These are phyloP conservation scores for Verticillium albo-atrum DNA, from an alignment of 2,329 filamentous ascomycete species.

Conservation along the genomic window DNA sequence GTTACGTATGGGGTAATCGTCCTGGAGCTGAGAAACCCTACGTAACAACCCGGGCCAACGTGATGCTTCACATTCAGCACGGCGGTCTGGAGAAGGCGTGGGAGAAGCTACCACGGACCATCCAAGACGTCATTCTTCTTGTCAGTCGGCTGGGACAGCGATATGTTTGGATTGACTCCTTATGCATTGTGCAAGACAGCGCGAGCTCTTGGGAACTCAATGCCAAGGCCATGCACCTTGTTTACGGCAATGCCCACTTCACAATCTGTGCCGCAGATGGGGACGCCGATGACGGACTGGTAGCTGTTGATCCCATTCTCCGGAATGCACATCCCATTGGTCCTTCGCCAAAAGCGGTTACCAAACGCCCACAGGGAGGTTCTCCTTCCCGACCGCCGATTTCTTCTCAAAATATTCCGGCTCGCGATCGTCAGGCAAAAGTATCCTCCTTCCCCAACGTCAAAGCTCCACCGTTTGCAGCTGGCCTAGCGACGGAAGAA, in stretches of 20 bases:
- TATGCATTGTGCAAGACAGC: constrained; percentile 13
- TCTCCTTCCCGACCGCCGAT: too few species aligned
- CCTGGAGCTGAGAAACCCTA: not conserved
- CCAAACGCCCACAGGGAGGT: too few species aligned
- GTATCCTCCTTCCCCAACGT: too few species aligned
- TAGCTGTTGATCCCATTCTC: constrained; percentile 26
- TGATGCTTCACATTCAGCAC: constrained; percentile 5
- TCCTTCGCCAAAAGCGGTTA: too few species aligned
- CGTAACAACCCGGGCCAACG: constrained; percentile 2
- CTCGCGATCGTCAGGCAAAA: too few species aligned
- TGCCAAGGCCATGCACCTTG: constrained; percentile 34
- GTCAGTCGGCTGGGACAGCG: constrained; percentile 12
- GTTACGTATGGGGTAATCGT: constrained; percentile 36
- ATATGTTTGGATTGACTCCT: constrained; percentile 13
- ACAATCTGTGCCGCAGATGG: constrained; percentile 22
- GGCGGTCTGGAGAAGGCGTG: not conserved
- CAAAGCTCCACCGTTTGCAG: too few species aligned
- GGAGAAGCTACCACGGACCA: constrained; percentile 17
- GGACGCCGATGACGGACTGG: constrained; percentile 3
- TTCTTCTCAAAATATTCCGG: too few species aligned
- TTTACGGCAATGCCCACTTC: constrained; percentile 38
- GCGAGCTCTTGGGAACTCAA: constrained; percentile 21
- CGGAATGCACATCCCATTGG: constrained; percentile 16
- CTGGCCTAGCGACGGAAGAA: constrained; percentile 17
- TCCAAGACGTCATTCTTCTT: constrained; percentile 38